Evolutionary conservation across 768 basidiomycete genomes (phyloP), one percentile per base, ranked within the genome.

Genomic region (Boletus barrowsii): DNA sequence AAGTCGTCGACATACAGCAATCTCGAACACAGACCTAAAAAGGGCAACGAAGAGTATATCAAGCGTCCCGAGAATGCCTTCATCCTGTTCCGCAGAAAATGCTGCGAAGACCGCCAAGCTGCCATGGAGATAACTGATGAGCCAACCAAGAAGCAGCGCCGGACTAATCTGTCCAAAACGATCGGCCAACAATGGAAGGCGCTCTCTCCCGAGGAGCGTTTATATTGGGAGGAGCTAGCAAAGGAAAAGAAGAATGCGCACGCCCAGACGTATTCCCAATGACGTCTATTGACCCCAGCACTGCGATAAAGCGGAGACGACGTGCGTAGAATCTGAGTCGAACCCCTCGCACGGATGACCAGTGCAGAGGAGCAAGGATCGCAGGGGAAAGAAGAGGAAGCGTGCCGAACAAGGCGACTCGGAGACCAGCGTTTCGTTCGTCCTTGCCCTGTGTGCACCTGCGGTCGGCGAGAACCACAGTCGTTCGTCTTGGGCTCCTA

Each of bases 1-100:
- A 83, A 81, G 51, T 76, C 76, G 43, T 77, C 73, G 46, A 72
- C 72, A 63, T 76, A 68, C 64, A 76, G 76, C 68, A 73, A 68
- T 49, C 62, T 73, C 63, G 83, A 84, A 56, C 81, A 80, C 59
- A 62, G 68, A 53, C 71, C 77, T 10, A 77, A 75, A 68, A 78
- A 85, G 75, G 88, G 88, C 61, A 88, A 90, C 70, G 86, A 87
- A 47, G 87, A 88, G 69, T 90, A 90, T 66, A 83, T n/a, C n/a
- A n/a, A n/a, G 71, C 83, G 88, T 40, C 88, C 88, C 2, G 86
- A 88, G 72, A 90, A 90, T 64, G 88, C 88, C 8, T 90, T 90
- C 76, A 90, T 90, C 68, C 79, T 90, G 51, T 90, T 90, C 80
- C 82, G 88, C 51, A 80, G 87, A 61, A 83, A 86, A 63, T 88